Base-by-base conservation (phyloP, 441 rosid species). In the Metrosideros polymorpha region DNA sequence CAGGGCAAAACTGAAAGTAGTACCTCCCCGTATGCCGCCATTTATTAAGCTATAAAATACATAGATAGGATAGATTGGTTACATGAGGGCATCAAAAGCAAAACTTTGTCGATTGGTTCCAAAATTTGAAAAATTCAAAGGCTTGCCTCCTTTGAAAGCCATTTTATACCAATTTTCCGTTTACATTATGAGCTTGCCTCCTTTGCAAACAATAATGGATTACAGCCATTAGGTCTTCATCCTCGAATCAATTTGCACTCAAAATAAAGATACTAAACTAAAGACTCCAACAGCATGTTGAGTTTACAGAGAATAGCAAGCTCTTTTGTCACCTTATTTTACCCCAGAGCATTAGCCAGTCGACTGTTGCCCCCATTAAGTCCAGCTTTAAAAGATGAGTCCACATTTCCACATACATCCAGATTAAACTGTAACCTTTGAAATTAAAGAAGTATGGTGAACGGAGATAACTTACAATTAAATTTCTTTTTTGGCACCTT, bases 401-500 rank as follows among this genome's bases (percentile, higher is more conserved):
- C 61, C n/a, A 75, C 35, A 61, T 82, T 52, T 83, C 66, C 82
- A 61, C 27, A 55, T 56, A n/a, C 84, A 79, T 82, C 47, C 77
- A 83, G 45, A 56, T 49, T 15, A 61, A 39, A 75, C 54, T 84
- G 84, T 83, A 22, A 30, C 35, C 86, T 55, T 82, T 32, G 51
- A 59, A 25, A 55, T 63, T 54, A 50, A 39, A 83, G 10, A 32
- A 9, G 24, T 22, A 54, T 0, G 61, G 43, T 84, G 49, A 87
- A 88, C 22, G 47, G 79, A 22, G 7, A 71, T 25, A 87, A 90
- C 98, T 94, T 84, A 96, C 99, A 24, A 84, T 96, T 96, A 88
- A 96, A 94, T 92, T 94, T 93, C 92, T 93, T 95, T 90, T 97
- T 94, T 2, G 98, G 92, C 85, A 94, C 92, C 91, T 91, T 95